These are phyloP conservation scores for Naganishia cerealis DNA, from an alignment of 1,284 basidiomycete genomes.

Conservation along the genomic window DNA sequence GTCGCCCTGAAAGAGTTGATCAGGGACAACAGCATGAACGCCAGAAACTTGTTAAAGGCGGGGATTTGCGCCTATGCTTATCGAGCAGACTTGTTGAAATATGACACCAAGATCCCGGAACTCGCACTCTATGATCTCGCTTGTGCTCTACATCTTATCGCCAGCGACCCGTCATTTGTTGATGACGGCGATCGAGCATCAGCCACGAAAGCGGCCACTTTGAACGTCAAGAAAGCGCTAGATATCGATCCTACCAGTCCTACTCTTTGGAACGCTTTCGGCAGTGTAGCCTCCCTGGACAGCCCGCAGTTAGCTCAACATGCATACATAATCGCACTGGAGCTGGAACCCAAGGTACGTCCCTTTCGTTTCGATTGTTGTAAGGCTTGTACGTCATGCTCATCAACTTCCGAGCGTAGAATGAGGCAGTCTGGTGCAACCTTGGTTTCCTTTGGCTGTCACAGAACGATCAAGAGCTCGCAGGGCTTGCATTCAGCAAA, in stretches of 20 bases:
- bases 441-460: conserved; percentile 87
- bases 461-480: conserved; percentile 76
- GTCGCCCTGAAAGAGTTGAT: conserved; percentile 35
- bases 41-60: conserved; percentile 58
- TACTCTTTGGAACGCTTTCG: conserved; percentile 69
- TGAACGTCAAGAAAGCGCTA: conserved; percentile 72
- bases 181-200: conserved; percentile 43
- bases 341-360: conserved; percentile 73
- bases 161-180: neutral
- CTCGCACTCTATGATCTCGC: conserved; percentile 77
- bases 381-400: neutral
- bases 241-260: conserved; percentile 72
- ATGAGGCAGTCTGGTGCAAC: conserved; percentile 78
- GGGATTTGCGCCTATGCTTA: conserved; percentile 71
- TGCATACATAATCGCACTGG: conserved; percentile 84
- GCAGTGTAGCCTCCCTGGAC: conserved; percentile 45
- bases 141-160: conserved; percentile 60
- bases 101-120: conserved; percentile 60
- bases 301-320: conserved; percentile 69
- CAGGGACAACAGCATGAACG: neutral
- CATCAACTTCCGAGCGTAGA: conserved; percentile 56
- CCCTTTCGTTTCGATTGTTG: neutral
- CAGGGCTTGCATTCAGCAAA: conserved; percentile 79
- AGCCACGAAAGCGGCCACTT: conserved; percentile 55
- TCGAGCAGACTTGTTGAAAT: conserved; percentile 67